These are phyloP conservation scores for Kwoniella mangroviensis DNA, from an alignment of 768 basidiomycete species.

Conservation along the genomic window DNA sequence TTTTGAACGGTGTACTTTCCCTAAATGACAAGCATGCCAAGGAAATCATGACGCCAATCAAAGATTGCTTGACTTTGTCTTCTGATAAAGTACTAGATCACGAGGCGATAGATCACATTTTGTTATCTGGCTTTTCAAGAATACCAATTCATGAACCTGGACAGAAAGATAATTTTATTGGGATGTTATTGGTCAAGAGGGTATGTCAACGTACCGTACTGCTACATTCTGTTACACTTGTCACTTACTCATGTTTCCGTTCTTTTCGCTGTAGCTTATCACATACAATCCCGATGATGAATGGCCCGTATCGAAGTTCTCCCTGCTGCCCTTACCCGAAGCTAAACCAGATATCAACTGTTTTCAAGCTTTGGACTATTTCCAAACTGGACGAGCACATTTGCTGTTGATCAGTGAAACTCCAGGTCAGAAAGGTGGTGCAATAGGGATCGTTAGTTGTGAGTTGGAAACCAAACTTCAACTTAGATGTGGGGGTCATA, in stretches of 20 bases:
- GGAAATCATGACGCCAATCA: conserved; percentile 78
- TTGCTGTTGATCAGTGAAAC: conserved; percentile 81
- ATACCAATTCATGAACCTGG: conserved; percentile 83
- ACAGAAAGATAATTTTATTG: conserved; percentile 72
- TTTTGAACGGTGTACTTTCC: conserved; percentile 58
- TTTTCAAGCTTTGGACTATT: conserved; percentile 93
- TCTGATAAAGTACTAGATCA: conserved; percentile 80
- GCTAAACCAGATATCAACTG: conserved; percentile 83
- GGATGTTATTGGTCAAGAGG: conserved; percentile 82
- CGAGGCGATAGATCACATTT: conserved; percentile 69
- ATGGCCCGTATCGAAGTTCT: conserved; percentile 63
- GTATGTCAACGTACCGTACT: conserved; percentile 56
- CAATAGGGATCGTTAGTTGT: conserved; percentile 83
- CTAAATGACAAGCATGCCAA: conserved; percentile 63
- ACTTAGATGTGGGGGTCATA: background rate
- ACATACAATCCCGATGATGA: conserved; percentile 82
- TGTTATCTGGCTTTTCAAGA: conserved; percentile 78
- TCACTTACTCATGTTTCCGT: background rate
- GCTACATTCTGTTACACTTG: background rate
- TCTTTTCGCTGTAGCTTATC: conserved; percentile 66
- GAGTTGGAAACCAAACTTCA: conserved; percentile 10
- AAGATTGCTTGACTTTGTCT: conserved; percentile 71
- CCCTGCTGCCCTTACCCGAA: conserved; percentile 84
- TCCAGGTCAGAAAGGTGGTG: conserved; percentile 81
- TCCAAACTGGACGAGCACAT: conserved; percentile 92